Base-by-base conservation (phyloP, 148 eudicot genomes). In the Heliamphora exappendiculata region DNA sequence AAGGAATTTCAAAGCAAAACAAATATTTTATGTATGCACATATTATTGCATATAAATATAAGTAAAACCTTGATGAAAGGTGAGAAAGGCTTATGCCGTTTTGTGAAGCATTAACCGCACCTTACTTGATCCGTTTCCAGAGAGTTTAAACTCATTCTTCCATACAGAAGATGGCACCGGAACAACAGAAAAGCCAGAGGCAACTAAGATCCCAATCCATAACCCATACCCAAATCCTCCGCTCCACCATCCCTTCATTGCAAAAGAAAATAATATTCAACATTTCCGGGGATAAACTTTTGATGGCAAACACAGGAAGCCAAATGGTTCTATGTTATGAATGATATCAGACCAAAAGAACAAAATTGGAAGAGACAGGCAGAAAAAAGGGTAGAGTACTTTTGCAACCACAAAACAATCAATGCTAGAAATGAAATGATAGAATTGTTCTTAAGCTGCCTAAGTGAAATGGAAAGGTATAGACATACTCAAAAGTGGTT, bases 191-290 rank as follows among this genome's bases (percentile, higher is more conserved):
- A 91, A 87, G 71, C 97, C 97, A 9, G 98, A 95, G 62, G 97
- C 94, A 83, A 93, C 94, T 78, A 91, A 79, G 68, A 85, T 68
- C 12, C 98, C 98, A 53, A 93, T 88, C 98, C 98, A 93, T 74
- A 91, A 67, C 62, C 98, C 98, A 78, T 93, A 93, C 69, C 88
- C 87, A 85, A 89, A 93, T 86, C 98, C 98, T 72, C 94, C 93
- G 71, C 94, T 85, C 93, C 93, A 89, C 97, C 98, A 93, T 75
- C 98, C 98, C 98, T 93, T 83, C 62, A 81, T 80, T 82, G 74
- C 82, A 84, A 73, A 71, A 78, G 53, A 76, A 81, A 74, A 76
- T 57, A 73, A 75, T 63, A 51, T 50, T 49, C 72, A 73, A 36
- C 55, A 76, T 68, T 76, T 64, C 76, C 12, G 5, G 28, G 28